These are phyloP conservation scores for Plasmodium vivax DNA, from an alignment of 169 alveolate species.

Conservation along the genomic window DNA sequence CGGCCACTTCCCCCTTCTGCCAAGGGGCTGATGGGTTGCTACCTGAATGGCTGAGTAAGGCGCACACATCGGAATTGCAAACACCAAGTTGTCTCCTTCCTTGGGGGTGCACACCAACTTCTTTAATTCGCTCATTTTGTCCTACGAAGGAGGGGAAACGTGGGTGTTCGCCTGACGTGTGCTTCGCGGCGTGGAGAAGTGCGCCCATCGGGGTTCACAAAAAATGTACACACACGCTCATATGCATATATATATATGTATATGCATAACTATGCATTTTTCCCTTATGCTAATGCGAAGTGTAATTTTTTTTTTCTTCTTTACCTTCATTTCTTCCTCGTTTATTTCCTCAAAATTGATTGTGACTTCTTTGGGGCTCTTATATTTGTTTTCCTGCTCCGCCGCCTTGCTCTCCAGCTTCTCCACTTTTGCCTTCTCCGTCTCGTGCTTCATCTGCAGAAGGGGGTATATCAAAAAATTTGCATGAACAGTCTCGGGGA, in stretches of 20 bases:
- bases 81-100: conserved; percentile 41
- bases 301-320: background rate
- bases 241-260: background rate
- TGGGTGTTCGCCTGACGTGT: background rate
- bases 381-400: conserved; percentile 27
- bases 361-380: conserved; percentile 19
- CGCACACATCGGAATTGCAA: conserved; percentile 72
- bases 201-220: background rate
- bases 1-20: background rate
- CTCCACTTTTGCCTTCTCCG: conserved; percentile 21
- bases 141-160: background rate
- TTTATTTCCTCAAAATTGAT: conserved; percentile 44
- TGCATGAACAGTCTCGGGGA: background rate
- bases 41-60: conserved; percentile 70
- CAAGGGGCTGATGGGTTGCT: background rate
- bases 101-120: conserved; percentile 36
- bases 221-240: background rate
- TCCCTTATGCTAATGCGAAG: too few relatives aligned
- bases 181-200: background rate
- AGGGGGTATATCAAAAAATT: background rate
- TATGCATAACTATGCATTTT: background rate
- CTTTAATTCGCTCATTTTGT: conserved; percentile 46
- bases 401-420: background rate
- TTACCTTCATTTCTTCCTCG: conserved; percentile 62
- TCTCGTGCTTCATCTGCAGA: conserved; percentile 66